phyloP scores from a whole-genome alignment of 2,329 filamentous ascomycete species.

The Botrytis pseudocinerea region DNA sequence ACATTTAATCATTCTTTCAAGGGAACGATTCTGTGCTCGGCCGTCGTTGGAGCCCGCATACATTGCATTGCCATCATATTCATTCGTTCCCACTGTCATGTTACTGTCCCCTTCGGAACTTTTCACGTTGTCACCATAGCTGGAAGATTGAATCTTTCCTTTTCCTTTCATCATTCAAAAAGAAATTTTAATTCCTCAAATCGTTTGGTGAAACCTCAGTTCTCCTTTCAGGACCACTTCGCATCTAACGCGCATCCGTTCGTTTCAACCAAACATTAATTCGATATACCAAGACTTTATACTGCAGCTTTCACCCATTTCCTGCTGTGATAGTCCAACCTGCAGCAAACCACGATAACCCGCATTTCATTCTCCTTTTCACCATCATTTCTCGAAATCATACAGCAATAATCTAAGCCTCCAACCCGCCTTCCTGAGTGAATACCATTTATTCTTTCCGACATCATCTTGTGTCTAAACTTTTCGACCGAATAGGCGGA shows the following conservation, averaged over 20 bases:
- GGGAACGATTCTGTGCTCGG: background rate
- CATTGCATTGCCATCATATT: background rate
- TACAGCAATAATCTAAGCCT: conserved; percentile 13
- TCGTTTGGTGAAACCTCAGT: conserved; percentile 14
- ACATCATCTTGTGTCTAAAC: conserved; percentile 17
- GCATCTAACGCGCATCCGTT: conserved; percentile 8
- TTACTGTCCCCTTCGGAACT: background rate
- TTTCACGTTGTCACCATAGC: background rate
- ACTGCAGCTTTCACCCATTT: conserved; percentile 19
- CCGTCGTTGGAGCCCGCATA: background rate
- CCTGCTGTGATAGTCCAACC: conserved; percentile 13
- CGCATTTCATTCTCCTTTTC: conserved; percentile 15
- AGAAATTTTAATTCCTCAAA: background rate
- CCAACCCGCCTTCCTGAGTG: background rate
- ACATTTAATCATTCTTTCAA: background rate
- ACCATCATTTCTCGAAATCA: conserved; percentile 1
- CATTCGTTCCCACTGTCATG: background rate
- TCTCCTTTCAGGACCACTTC: background rate
- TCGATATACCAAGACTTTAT: conserved; percentile 19
- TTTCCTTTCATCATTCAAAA: background rate
- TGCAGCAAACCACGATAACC: conserved; percentile 23
- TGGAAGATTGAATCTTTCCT: conserved; percentile 6
- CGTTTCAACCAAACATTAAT: conserved; percentile 13
- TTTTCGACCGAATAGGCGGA: conserved; percentile 10
- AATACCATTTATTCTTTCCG: background rate